A percentile compares a stretch with the other conserved stretches of the same genome.
phyloP scores from a whole-genome alignment of 2,329 filamentous ascomycete genomes.

The Monosporascus ibericus region DNA sequence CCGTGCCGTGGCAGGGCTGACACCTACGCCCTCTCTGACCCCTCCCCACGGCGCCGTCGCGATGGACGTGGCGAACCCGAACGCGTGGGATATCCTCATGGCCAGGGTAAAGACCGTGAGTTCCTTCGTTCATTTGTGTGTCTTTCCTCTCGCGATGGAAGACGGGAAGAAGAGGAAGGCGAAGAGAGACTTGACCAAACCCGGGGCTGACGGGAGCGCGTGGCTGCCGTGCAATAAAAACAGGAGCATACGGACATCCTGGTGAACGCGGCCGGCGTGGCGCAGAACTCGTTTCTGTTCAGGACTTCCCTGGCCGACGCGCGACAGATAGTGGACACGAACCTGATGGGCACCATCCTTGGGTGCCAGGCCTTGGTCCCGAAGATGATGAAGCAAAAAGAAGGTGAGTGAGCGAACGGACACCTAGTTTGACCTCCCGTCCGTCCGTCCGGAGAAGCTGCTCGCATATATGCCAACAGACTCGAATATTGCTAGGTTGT shows the following conservation, averaged over 20 bases:
- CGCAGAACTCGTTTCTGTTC: slow-evolving; percentile 59
- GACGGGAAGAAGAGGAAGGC: too few relatives aligned
- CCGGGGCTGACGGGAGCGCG: too few relatives aligned
- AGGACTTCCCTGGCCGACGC: slow-evolving; percentile 45
- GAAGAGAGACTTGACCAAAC: too few relatives aligned
- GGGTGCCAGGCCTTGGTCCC: slow-evolving; percentile 50
- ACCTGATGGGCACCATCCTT: slow-evolving; percentile 61
- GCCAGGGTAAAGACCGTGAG: slow-evolving; percentile 6
- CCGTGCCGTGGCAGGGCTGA: slow-evolving; percentile 29
- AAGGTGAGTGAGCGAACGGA: slow-evolving; percentile 13
- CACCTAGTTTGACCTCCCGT: background rate
- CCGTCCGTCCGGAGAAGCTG: too few relatives aligned
- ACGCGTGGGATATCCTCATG: slow-evolving; percentile 13
- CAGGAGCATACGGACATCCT: slow-evolving; percentile 47
- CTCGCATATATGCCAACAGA: too few relatives aligned
- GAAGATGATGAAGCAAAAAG: slow-evolving; percentile 37
- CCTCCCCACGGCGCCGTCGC: slow-evolving; percentile 5
- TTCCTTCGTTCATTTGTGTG: background rate
- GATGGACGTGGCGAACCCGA: slow-evolving; percentile 15
- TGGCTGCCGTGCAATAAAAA: background rate
- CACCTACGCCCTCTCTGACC: slow-evolving; percentile 3
- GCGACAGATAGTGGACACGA: slow-evolving; percentile 57
- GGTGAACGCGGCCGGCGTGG: slow-evolving; percentile 74
- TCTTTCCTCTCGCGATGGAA: background rate
- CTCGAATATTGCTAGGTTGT: slow-evolving; percentile 38